Conservation (phyloP, 1,139 yeast species). For the Pneumocystis oryctolagi region DNA sequence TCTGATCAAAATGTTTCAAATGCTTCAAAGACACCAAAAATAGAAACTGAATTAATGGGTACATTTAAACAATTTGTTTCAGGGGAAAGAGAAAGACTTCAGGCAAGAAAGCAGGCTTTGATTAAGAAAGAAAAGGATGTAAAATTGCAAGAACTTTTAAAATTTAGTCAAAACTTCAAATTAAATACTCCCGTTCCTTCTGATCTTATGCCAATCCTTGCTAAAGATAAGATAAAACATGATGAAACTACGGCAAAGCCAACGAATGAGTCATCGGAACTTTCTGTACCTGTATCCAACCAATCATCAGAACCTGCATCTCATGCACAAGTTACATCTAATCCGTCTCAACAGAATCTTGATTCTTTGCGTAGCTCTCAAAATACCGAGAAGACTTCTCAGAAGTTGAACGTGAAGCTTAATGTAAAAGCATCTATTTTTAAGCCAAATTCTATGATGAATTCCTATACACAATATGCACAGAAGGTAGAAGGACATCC, state of each 20-base stretch:
- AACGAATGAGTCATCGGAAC: conserved; percentile 14
- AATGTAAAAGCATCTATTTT: conserved; percentile 46
- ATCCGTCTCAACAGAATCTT: conserved; percentile 5
- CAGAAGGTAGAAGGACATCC: conserved; percentile 3
- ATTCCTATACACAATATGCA: conserved; percentile 3
- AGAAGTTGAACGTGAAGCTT: conserved; percentile 29
- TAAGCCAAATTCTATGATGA: conserved; percentile 55
- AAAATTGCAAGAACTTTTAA: conserved; percentile 52
- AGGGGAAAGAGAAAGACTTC: conserved; percentile 22
- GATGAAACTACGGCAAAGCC: conserved; percentile 36
- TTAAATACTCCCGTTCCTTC: conserved; percentile 42
- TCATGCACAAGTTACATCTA: conserved; percentile 11
- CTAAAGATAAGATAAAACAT: conserved; percentile 53
- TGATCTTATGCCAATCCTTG: conserved; percentile 59
- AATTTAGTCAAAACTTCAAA: conserved; percentile 71
- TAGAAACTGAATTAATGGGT: conserved; percentile 24
- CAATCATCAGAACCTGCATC: conserved; percentile 13
- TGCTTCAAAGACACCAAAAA: conserved; percentile 10
- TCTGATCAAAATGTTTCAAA: neutral
- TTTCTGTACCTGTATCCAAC: conserved; percentile 15
- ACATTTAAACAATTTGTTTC: conserved; percentile 26
- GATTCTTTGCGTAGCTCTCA: conserved; percentile 9
- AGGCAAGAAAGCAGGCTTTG: conserved; percentile 21
- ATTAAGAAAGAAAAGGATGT: conserved; percentile 33
- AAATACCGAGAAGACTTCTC: conserved; percentile 3